Base-by-base conservation (phyloP, 1,139 yeast species). In the Arxiozyma telluris region DNA sequence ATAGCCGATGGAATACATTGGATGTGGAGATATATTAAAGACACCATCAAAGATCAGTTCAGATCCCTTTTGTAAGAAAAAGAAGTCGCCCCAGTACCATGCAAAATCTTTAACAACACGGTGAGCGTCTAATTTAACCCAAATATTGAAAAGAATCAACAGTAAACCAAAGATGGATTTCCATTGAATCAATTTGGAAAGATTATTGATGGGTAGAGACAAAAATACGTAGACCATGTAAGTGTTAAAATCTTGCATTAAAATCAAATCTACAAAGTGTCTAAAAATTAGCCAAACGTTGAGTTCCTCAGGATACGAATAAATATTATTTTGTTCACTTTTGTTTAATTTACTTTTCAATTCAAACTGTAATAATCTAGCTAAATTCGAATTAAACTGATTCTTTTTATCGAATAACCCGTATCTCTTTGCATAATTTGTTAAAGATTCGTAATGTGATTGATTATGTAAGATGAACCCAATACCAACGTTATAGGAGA, bases 61-160 rank as follows among this genome's bases (percentile, higher is more conserved):
- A 64, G 84, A 82, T 61, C 87, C 82, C 34, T 47, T 47, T 61
- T 82, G 88, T 66, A 87, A 86, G 57, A 91, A 77, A 76, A 88
- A 88, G 72, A 88, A 88, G 69, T 88, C 96, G 39, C 96, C 96
- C 96, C 96, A 88, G 70, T 88, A 88, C 96, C 96, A 88, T 15
- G 96, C 96, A 66, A 83, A 89, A 69, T 88, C 96, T 67, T 88
- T 87, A 54, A 88, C 91, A 25, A 89, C 91, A 61, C 90, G 79
- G 68, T 88, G 96, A 43, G 96, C 96, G 70, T 88, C 93, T 18
- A 87, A 74, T 67, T 88, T 88, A 51, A 88, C 96, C 94, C 95
- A 87, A 47, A 85, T 75, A 65, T 87, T 87, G 73, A 88, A 87
- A 49, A 84, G 61, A 55, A 87, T 79, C 61, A 88, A 76, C 8